These are phyloP conservation scores for Acacia acuminata DNA, from an alignment of 306 rosid genomes.

Conservation along the genomic window DNA sequence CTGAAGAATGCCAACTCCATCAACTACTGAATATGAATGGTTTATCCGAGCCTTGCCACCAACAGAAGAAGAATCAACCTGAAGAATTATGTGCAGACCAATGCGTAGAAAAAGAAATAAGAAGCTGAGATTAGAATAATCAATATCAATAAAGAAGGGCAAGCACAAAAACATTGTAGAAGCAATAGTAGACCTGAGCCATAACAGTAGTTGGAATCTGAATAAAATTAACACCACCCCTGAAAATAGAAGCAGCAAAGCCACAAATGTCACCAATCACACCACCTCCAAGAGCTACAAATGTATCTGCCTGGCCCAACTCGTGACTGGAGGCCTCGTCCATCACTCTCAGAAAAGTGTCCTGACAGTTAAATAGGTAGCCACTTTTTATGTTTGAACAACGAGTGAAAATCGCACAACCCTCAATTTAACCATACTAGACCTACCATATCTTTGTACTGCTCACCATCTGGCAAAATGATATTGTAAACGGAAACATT, in stretches of 20 bases:
- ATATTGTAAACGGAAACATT: conserved; percentile 75
- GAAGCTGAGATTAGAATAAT: neutral
- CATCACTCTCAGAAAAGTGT: conserved; percentile 85
- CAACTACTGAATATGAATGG: too few species aligned
- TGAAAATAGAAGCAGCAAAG: conserved; percentile 83
- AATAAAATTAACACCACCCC: conserved; percentile 85
- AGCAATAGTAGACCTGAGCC: conserved; percentile 72
- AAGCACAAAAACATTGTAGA: neutral
- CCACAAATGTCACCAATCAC: conserved; percentile 98
- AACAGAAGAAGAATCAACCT: too few species aligned
- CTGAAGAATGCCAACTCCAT: conserved; percentile 55
- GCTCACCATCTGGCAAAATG: conserved; percentile 86
- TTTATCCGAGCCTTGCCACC: too few species aligned
- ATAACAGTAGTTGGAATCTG: conserved; percentile 96
- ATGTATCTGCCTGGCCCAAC: conserved; percentile 66
- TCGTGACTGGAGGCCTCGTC: conserved; percentile 76
- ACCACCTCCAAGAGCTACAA: conserved; percentile 98
- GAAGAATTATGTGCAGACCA: conserved; percentile 13
- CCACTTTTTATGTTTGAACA: conserved; percentile 22
- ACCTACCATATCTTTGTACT: conserved; percentile 87
- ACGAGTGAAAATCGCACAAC: neutral
- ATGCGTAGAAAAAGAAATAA: neutral
- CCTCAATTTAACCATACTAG: neutral
- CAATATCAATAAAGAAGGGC: neutral
- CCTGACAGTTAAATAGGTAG: conserved; percentile 53